Base-by-base conservation (phyloP, 2,329 filamentous ascomycete genomes). In the Chaetomium globosum region DNA sequence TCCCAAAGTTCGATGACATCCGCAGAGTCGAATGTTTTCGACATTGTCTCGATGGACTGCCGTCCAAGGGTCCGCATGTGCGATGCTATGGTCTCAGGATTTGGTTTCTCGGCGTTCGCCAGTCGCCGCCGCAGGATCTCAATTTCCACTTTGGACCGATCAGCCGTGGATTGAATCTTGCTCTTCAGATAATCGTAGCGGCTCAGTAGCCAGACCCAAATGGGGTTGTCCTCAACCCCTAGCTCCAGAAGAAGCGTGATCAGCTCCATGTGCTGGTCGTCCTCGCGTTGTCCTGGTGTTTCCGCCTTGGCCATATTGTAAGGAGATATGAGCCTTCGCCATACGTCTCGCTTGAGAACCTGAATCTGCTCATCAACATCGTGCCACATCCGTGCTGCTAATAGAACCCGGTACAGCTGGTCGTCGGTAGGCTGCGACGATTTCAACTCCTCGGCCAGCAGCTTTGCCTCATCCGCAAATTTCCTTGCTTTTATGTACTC, bases 1-100 rank as follows among this genome's bases (percentile, higher is more conserved):
- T 97, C 93, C 95, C 95, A 99, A 66, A 98, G 85, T 70, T 97
- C 93, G 68, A 96, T 84, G 16, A 97, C 85, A 55, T 94, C 89
- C 2, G 89, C 79, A 0, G 89, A 87, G 75, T 99, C 95, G n/a
- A 93, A 83, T 12, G 88, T 85, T 28, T 83, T 81, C 10, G 81
- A 79, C 69, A 84, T 85, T 63, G 85, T 86, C 61, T 87, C 85
- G 6, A 87, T 80, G 1, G 84, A 81, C 72, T 90, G 90, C 7
- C 88, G 87, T 19, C 87, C 85, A 1, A 95, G 85, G 1, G 89
- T 85, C 39, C 90, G 87, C 53, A 99, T 81, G 75, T 97, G 90
- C 0, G 87, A 85, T 49, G 92, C 92, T 39, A 93, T 84, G 1
- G 83, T 80, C 66, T 89, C 86, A 21, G 88, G 80, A 12, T 84